Evolutionary conservation across 352 stramenopile species (phyloP).

Genomic region (Globisporangium apiculatum): DNA sequence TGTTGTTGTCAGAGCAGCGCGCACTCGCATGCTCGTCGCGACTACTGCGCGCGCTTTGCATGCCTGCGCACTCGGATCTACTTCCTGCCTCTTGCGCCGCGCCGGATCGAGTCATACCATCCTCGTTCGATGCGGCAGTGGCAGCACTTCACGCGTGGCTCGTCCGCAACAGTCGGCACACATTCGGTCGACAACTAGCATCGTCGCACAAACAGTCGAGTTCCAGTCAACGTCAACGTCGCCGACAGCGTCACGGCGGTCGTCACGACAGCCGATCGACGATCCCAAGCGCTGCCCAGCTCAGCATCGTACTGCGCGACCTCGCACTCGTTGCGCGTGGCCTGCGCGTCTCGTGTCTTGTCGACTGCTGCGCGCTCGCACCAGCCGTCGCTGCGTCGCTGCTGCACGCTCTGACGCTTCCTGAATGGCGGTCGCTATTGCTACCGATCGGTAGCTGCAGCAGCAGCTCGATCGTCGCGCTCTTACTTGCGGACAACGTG

Average conservation of each 20-base stretch:
- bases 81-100: no score
- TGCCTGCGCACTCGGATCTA: no score
- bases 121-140: no score
- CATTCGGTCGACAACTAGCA: background rate
- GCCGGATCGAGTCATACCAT: no score
- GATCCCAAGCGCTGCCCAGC: constrained; percentile 10
- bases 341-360: constrained; percentile 30
- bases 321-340: constrained; percentile 29
- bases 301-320: constrained; percentile 26
- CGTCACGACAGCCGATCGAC: background rate
- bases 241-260: background rate
- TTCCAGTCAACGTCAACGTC: no score
- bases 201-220: background rate
- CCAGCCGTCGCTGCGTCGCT: constrained; percentile 17
- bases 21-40: no score
- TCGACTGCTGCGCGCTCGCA: constrained; percentile 32
- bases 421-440: background rate
- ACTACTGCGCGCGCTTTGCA: no score
- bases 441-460: background rate
- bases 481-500: constrained; percentile 32
- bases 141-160: background rate
- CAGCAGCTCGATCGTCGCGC: constrained; percentile 12
- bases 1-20: no score
- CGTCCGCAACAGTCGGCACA: background rate
- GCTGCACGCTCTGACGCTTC: constrained; percentile 12